These are phyloP conservation scores for Barnettozyma populi DNA, from an alignment of 805 yeast genomes.

Conservation along the genomic window DNA sequence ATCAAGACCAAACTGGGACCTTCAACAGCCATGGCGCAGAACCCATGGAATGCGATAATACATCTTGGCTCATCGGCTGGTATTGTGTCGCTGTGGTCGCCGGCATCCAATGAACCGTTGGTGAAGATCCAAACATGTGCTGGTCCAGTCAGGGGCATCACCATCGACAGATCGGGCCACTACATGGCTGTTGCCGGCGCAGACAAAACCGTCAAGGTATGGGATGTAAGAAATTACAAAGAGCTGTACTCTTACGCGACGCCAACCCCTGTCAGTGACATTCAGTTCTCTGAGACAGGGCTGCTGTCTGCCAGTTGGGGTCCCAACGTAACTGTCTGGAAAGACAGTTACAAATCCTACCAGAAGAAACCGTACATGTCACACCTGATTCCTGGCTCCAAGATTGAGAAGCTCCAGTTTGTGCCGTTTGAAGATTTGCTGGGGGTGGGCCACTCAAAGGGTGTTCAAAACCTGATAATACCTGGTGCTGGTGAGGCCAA, in stretches of 20 bases:
- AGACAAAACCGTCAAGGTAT: constrained; percentile 76
- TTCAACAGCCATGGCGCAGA: constrained; percentile 79
- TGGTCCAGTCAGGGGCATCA: constrained; percentile 83
- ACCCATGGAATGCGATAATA: constrained; percentile 93
- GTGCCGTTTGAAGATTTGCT: constrained; percentile 97
- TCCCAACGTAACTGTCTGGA: constrained; percentile 92
- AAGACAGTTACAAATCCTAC: constrained; percentile 65
- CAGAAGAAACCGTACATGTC: constrained; percentile 90
- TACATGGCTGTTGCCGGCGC: constrained; percentile 93
- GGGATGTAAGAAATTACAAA: constrained; percentile 87
- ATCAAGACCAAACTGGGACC: constrained; percentile 86
- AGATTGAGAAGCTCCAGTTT: constrained; percentile 59
- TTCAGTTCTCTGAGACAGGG: constrained; percentile 84
- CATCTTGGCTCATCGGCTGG: constrained; percentile 94
- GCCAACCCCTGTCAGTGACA: constrained; percentile 81
- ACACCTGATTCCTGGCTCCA: constrained; percentile 76
- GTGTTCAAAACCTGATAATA: constrained; percentile 77
- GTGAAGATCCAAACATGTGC: constrained; percentile 69
- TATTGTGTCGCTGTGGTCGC: constrained; percentile 90
- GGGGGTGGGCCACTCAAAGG: constrained; percentile 77
- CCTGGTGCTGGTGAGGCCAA: constrained; percentile 99
- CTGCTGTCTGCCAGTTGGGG: constrained; percentile 91
- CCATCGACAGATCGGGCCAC: constrained; percentile 85
- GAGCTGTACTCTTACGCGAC: constrained; percentile 57
- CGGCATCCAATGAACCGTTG: constrained; percentile 77